Evolutionary conservation across 2,329 filamentous ascomycete species (phyloP).

Genomic region (Pezicula radicicola): DNA sequence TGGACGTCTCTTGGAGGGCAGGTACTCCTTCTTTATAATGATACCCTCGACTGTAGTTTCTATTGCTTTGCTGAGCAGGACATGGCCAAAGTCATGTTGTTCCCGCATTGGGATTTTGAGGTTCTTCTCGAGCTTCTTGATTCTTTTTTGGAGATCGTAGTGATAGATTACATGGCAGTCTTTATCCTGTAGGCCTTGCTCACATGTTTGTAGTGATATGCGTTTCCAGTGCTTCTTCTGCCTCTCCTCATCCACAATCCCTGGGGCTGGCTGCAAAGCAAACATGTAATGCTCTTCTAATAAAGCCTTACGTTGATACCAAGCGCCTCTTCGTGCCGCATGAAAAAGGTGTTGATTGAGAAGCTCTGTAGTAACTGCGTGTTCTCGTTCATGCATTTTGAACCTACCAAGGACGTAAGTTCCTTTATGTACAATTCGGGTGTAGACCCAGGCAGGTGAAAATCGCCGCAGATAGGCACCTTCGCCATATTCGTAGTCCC

Average conservation of each 20-base stretch:
- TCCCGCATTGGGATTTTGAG: slow-evolving; percentile 79
- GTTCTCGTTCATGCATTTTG: slow-evolving; percentile 76
- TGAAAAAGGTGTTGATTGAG: slow-evolving; percentile 83
- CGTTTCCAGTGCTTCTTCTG: slow-evolving; percentile 83
- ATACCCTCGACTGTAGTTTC: slow-evolving; percentile 76
- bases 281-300: slow-evolving; percentile 96
- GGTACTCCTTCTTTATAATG: slow-evolving; percentile 64
- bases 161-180: slow-evolving; percentile 92
- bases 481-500: slow-evolving; percentile 76
- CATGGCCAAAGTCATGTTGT: slow-evolving; percentile 91
- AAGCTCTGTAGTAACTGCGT: slow-evolving; percentile 70
- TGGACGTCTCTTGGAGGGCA: slow-evolving; percentile 15
- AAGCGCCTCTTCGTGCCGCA: slow-evolving; percentile 76
- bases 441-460: slow-evolving; percentile 90
- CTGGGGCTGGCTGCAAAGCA: slow-evolving; percentile 35
- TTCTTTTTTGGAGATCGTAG: slow-evolving; percentile 89
- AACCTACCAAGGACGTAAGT: slow-evolving; percentile 75
- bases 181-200: slow-evolving; percentile 79
- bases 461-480: slow-evolving; percentile 87
- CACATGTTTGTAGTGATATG: slow-evolving; percentile 76
- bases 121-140: slow-evolving; percentile 85
- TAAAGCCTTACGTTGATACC: slow-evolving; percentile 94
- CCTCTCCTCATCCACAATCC: slow-evolving; percentile 40
- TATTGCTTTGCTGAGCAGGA: slow-evolving; percentile 70
- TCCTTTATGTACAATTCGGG: slow-evolving; percentile 87